Evolutionary conservation across 345 rosid genomes (phyloP), one percentile per base, ranked within the genome.

Genomic region (Populus deltoides): DNA sequence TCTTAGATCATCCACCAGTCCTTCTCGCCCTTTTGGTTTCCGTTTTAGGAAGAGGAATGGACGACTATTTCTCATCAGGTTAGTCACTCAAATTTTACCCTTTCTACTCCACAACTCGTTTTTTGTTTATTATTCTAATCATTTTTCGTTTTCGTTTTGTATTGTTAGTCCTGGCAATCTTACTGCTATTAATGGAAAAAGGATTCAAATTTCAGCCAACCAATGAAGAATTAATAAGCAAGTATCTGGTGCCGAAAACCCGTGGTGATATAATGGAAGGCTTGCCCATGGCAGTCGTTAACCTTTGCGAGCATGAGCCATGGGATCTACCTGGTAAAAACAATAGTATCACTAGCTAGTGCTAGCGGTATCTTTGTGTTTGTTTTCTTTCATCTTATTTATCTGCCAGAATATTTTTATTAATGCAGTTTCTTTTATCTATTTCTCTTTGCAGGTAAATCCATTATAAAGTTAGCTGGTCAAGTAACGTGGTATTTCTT

Each of bases 291-390:
- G 72, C 65, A 36, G 90, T 89, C 35, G 59, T 91, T 73, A 75
- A 83, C 0, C 70, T 91, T 5, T 72, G 65, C 76, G 55, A 70
- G 68, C 82, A 68, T 12, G 88, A 91, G 61, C 94, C 94, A 16
- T 82, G 85, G 86, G 81, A 91, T 5, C 57, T 91, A 66, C 85
- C 83, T 35, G 69, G 89, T 89, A 78, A 22, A 1, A 36, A 33
- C 7, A 33, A 22, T 24, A 18, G 0, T 49, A 5, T 49, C 2
- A 13, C 55, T 49, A 2, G 35, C 35, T 33, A 33, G 35, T 33
- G 35, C 35, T 33, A 33, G 45, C 55, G 2, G 8, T 18, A 7
- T 53, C 8, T 18, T 7, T 7, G 72, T 61, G 71, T 6, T 8
- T 39, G 9, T 18, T 16, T 25, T 1, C n/a, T 1, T 70, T 16